phyloP scores from a whole-genome alignment of 2,329 filamentous ascomycete species.

The Ophiostoma montium region DNA sequence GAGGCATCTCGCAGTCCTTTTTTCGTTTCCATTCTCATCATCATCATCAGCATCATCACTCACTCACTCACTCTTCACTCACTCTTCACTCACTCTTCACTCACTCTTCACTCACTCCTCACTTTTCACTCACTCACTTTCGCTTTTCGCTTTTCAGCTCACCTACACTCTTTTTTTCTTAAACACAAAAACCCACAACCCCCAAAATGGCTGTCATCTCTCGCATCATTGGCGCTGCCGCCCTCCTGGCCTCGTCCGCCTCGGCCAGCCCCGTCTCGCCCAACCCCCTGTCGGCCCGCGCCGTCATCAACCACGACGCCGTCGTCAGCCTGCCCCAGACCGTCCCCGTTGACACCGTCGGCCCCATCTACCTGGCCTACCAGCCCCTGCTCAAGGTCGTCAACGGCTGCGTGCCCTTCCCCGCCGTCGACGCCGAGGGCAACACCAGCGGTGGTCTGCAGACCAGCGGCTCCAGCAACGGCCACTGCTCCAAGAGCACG shows the following conservation, averaged over 20 bases:
- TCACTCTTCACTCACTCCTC: no score
- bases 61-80: no score
- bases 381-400: slow-evolving; percentile 40
- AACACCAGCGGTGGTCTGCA: slow-evolving; percentile 30
- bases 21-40: no score
- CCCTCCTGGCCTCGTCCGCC: slow-evolving; percentile 1
- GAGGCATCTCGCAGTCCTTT: no score
- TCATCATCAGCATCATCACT: no score
- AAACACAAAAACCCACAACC: background rate
- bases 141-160: no score
- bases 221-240: slow-evolving; percentile 5
- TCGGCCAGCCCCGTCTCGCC: slow-evolving; percentile 7
- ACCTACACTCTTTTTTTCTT: no score
- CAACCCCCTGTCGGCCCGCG: no score
- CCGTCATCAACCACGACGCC: slow-evolving; percentile 17
- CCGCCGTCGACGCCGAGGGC: slow-evolving; percentile 42
- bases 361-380: slow-evolving; percentile 38
- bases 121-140: no score
- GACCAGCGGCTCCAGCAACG: slow-evolving; percentile 5
- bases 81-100: no score
- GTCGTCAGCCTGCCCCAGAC: slow-evolving; percentile 40
- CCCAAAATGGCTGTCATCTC: slow-evolving; percentile 6
- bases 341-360: slow-evolving; percentile 31
- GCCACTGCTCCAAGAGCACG: slow-evolving; percentile 21
- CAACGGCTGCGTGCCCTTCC: slow-evolving; percentile 49